Conservation (phyloP, 768 basidiomycete genomes). For the Glaciozyma antarctica region DNA sequence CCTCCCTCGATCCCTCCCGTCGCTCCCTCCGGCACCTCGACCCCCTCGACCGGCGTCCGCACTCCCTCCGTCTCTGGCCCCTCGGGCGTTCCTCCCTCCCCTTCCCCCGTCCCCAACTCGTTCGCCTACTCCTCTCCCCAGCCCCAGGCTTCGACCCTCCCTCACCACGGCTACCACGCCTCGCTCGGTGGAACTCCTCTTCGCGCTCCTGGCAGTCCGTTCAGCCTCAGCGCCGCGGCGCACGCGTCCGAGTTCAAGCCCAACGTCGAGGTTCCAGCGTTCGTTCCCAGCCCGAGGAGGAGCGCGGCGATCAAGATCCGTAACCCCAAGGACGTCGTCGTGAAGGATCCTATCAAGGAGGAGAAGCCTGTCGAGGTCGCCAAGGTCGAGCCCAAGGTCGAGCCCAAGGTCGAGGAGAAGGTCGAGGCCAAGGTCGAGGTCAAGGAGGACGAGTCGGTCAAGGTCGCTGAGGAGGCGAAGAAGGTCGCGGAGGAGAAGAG, state of each 20-base stretch:
- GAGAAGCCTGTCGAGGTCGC: not conserved
- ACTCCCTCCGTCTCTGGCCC: slow-evolving; percentile 14
- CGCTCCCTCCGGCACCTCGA: slow-evolving; percentile 9
- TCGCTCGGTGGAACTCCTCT: slow-evolving; percentile 6
- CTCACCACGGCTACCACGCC: slow-evolving; percentile 18
- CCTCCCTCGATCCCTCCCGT: slow-evolving; percentile 7
- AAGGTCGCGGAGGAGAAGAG: not conserved
- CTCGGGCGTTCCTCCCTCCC: slow-evolving; percentile 16
- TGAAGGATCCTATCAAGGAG: not conserved
- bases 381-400: not conserved
- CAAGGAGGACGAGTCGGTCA: slow-evolving; percentile 14
- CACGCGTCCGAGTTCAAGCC: slow-evolving; percentile 26
- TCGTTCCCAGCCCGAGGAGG: slow-evolving; percentile 11
- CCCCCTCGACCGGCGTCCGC: slow-evolving; percentile 20
- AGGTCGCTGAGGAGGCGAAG: slow-evolving; percentile 3
- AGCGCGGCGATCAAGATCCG: slow-evolving; percentile 26
- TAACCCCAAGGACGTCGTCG: slow-evolving; percentile 19
- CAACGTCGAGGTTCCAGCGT: not conserved
- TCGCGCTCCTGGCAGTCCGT: slow-evolving; percentile 11
- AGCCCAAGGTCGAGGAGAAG: slow-evolving; percentile 5
- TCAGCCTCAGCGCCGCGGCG: slow-evolving; percentile 2
- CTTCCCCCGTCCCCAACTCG: slow-evolving; percentile 13
- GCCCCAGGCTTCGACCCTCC: slow-evolving; percentile 18
- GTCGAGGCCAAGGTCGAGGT: not conserved
- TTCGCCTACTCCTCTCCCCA: slow-evolving; percentile 20